Evolutionary conservation across 2,329 filamentous ascomycete species (phyloP), one percentile per base, ranked within the genome.

Genomic region (Grosmannia clavigera): DNA sequence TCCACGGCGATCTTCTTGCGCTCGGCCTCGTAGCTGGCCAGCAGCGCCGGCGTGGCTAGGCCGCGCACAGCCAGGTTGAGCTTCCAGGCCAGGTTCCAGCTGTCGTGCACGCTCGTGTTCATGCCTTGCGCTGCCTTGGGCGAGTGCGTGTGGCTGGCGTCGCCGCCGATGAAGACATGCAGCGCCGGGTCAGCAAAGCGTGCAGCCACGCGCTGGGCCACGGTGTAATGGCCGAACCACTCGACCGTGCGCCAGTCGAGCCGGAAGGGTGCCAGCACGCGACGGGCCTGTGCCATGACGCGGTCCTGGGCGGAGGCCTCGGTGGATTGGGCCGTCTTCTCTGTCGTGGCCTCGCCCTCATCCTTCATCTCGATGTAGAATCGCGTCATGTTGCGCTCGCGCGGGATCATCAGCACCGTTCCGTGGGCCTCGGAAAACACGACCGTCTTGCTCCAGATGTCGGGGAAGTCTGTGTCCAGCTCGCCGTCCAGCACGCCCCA

Each of bases 401-500:
- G 81, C 4, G 86, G 86, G 58, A 89, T 86, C 69, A 87, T 85
- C 29, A 90, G 75, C 50, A 89, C 82, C 0, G 85, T 86, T 0
- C 86, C 86, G 57, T 82, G 77, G 61, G 81, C 76, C 62, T 87
- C 81, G 0, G 82, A 85, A 63, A 84, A 84, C 7, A 88, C 78
- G 0, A 87, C 79, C 0, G 85, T 84, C 71, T 89, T 89, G 69
- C 82, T 86, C 85, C 85, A 88, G 55, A 89, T 80, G 66, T 89
- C 86, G 1, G 86, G 86, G 64, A 90, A 90, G 68, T 88, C 78
- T 5, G 86, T 88, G 38, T 85, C 81, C 10, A 89, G 71, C 68
- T 83, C 81, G 64, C 85, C 86, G 68, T 90, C 86, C 4, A 89
- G 72, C 1, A 90, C 86, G 58, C 85, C 86, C 86, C 86, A 90